These are phyloP conservation scores for Zarea fungicola DNA, from an alignment of 2,329 filamentous ascomycete genomes.

Conservation along the genomic window DNA sequence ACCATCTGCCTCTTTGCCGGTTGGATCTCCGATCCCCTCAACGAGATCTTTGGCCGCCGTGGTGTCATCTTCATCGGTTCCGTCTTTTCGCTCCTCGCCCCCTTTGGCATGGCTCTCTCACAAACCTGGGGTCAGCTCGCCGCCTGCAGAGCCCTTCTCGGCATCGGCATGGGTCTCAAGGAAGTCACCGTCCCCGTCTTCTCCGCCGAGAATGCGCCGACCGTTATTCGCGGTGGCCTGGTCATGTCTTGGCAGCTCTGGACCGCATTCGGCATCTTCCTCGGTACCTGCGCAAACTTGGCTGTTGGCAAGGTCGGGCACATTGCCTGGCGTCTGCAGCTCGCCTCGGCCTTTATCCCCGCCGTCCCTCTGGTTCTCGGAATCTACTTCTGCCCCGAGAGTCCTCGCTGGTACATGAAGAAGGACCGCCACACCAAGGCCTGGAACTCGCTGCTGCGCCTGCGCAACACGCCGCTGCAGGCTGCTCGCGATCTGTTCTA, in stretches of 20 bases:
- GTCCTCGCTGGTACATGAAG: slow-evolving; percentile 62
- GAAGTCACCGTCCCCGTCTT: slow-evolving; percentile 47
- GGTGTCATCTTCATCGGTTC: slow-evolving; percentile 60
- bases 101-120: slow-evolving; percentile 54
- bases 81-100: slow-evolving; percentile 56
- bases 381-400: slow-evolving; percentile 59
- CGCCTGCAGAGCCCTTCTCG: slow-evolving; percentile 45
- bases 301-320: slow-evolving; percentile 54
- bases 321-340: slow-evolving; percentile 58
- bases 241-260: slow-evolving; percentile 40
- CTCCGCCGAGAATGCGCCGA: slow-evolving; percentile 47
- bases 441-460: slow-evolving; percentile 48
- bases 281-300: slow-evolving; percentile 62
- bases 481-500: slow-evolving; percentile 60
- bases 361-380: slow-evolving; percentile 53
- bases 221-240: slow-evolving; percentile 26
- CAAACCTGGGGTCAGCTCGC: slow-evolving; percentile 56
- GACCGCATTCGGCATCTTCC: slow-evolving; percentile 56
- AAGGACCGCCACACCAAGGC: slow-evolving; percentile 51
- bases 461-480: slow-evolving; percentile 55
- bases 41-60: slow-evolving; percentile 53
- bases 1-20: slow-evolving; percentile 42
- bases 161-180: slow-evolving; percentile 55
- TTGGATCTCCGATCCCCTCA: slow-evolving; percentile 59
- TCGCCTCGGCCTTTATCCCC: slow-evolving; percentile 61